Conservation (phyloP, 192 early-diverging fungal species). For the Podila clonocystis region DNA sequence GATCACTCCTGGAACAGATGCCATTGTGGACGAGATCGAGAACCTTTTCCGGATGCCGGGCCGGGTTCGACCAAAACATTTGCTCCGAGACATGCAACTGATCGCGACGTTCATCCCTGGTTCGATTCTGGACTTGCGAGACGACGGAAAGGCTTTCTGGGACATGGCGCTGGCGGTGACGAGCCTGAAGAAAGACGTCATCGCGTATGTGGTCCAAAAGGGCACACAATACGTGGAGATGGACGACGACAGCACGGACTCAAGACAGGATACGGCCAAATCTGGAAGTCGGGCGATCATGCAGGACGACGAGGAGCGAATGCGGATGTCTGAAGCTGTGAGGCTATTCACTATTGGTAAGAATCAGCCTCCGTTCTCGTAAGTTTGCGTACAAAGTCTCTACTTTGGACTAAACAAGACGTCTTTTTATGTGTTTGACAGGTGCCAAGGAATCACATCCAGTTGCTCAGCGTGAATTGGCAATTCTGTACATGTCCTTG, state of each 20-base stretch:
- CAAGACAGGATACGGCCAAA: constrained; percentile 9
- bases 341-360: constrained; percentile 55
- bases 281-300: constrained; percentile 14
- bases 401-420: too few relatives aligned
- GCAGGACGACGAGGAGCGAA: constrained; percentile 42
- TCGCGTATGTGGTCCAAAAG: constrained; percentile 48
- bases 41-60: constrained; percentile 32
- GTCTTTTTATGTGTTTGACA: neutral
- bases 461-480: constrained; percentile 51
- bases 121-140: constrained; percentile 44
- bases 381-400: neutral
- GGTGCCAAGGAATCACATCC: constrained; percentile 54
- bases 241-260: constrained; percentile 9
- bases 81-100: constrained; percentile 53
- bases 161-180: constrained; percentile 52
- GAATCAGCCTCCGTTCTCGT: neutral
- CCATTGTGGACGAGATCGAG: constrained; percentile 54
- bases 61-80: constrained; percentile 32
- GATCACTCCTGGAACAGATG: constrained; percentile 52
- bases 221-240: constrained; percentile 43
- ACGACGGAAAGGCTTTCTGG: constrained; percentile 58
- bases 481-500: constrained; percentile 52
- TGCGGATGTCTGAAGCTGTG: constrained; percentile 46
- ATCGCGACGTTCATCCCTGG: constrained; percentile 50
- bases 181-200: constrained; percentile 46